phyloP scores from a whole-genome alignment of 1,284 basidiomycete species.

The Microbotryomycetes sp. region DNA sequence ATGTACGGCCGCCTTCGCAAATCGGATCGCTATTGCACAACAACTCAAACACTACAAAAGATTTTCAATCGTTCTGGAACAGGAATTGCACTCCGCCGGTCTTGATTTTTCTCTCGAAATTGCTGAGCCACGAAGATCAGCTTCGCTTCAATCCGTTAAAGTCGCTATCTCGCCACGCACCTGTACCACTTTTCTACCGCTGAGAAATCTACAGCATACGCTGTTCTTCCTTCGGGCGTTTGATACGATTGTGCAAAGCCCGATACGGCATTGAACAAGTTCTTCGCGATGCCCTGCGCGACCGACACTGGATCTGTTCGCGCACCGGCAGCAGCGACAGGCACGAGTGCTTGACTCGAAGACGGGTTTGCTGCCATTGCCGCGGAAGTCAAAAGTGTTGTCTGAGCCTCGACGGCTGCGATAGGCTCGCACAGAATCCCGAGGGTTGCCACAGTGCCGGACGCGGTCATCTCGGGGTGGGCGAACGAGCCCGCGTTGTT shows the following conservation, averaged over 20 bases:
- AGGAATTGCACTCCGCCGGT: conserved; percentile 19
- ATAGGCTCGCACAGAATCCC: conserved; percentile 26
- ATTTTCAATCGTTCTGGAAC: conserved; percentile 5
- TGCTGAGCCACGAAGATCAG: conserved; percentile 1
- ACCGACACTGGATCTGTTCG: conserved; percentile 6
- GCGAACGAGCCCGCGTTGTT: neutral
- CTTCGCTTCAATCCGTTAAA: neutral
- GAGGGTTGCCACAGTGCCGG: conserved; percentile 5
- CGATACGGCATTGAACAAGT: conserved; percentile 16
- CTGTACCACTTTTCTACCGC: conserved; percentile 21
- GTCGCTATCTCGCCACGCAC: neutral
- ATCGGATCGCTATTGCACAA: no score
- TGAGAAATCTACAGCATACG: conserved; percentile 11
- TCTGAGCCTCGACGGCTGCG: conserved; percentile 20
- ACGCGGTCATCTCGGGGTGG: neutral
- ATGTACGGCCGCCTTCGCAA: no score
- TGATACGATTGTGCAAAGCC: conserved; percentile 22
- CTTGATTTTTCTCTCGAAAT: conserved; percentile 26
- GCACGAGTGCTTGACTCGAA: neutral
- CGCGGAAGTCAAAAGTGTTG: neutral
- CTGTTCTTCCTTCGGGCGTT: neutral
- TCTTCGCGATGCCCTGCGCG: conserved; percentile 17
- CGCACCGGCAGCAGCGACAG: neutral
- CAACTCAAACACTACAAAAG: no score
- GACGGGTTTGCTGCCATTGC: neutral